These are phyloP conservation scores for Lepraria neglecta DNA, from an alignment of 495 filamentous ascomycete species.

Conservation along the genomic window DNA sequence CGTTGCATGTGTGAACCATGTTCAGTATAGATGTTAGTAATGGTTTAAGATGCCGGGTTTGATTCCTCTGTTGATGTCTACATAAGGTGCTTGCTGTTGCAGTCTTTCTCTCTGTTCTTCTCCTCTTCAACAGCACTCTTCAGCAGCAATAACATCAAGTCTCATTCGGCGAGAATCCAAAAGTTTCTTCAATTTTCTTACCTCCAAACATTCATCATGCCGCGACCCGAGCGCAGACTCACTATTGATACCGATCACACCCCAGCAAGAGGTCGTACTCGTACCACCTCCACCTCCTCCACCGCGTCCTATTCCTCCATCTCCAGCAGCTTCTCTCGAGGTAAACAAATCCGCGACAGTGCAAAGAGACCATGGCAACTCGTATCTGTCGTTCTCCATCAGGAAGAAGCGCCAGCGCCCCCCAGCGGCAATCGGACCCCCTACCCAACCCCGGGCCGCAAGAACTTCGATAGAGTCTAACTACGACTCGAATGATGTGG, in stretches of 20 bases:
- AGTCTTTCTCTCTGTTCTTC: background rate
- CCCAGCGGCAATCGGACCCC: slow-evolving; percentile 20
- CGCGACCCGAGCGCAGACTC: background rate
- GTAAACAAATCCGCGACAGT: slow-evolving; percentile 12
- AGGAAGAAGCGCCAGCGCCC: slow-evolving; percentile 14
- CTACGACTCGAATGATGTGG: background rate
- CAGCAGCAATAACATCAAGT: background rate
- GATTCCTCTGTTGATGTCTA: background rate
- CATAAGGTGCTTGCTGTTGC: background rate
- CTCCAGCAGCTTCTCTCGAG: slow-evolving; percentile 4
- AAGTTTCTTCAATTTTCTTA: background rate
- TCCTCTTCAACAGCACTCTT: background rate
- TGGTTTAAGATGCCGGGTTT: background rate
- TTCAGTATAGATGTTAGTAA: slow-evolving; percentile 1
- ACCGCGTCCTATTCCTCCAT: slow-evolving; percentile 8
- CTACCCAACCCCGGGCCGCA: slow-evolving; percentile 21
- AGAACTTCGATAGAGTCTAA: slow-evolving; percentile 23
- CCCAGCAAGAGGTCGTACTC: slow-evolving; percentile 11
- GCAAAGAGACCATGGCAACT: slow-evolving; percentile 24
- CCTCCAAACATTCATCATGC: slow-evolving; percentile 3
- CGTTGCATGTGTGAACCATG: background rate
- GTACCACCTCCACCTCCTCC: slow-evolving; percentile 15
- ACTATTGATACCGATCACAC: slow-evolving; percentile 8
- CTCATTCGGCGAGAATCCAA: background rate
- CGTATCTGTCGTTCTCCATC: slow-evolving; percentile 18